Evolutionary conservation across 1,284 basidiomycete genomes (phyloP).

Genomic region (Schizophyllum commune): DNA sequence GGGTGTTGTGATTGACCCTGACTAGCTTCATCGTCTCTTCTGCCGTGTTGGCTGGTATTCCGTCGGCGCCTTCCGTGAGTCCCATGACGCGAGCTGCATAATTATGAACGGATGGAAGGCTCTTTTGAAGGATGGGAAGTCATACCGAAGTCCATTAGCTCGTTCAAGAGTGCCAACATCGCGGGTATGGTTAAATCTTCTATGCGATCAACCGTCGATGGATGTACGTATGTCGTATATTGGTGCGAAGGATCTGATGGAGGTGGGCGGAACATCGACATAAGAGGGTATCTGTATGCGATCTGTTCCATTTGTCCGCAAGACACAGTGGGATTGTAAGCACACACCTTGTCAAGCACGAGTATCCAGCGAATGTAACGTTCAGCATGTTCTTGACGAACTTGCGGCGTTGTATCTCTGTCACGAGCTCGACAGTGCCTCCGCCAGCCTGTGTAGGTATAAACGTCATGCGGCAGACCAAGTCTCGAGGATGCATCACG

Average conservation of each 20-base stretch:
- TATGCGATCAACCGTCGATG: conserved; percentile 20
- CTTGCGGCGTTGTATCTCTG: conserved; percentile 35
- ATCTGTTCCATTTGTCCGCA: background rate
- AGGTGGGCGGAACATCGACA: conserved; percentile 28
- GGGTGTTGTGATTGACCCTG: conserved; percentile 5
- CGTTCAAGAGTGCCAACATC: conserved; percentile 22
- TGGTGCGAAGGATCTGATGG: conserved; percentile 6
- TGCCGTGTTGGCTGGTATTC: background rate
- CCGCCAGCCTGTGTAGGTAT: conserved; percentile 19
- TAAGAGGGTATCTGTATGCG: conserved; percentile 20
- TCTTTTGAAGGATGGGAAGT: background rate
- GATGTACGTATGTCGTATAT: conserved; percentile 12
- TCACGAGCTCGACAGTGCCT: conserved; percentile 25
- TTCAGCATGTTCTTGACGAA: conserved; percentile 40
- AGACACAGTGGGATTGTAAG: background rate
- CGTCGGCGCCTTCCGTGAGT: background rate
- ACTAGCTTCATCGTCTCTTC: background rate
- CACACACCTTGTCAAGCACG: conserved; percentile 19
- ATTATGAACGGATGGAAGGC: background rate
- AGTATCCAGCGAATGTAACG: conserved; percentile 26
- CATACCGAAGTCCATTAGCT: conserved; percentile 14
- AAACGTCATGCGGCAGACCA: no score
- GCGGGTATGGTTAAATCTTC: conserved; percentile 22
- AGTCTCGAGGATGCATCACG: conserved; percentile 13
- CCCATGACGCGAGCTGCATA: background rate